A percentile compares a stretch with the other conserved stretches of the same genome.
phyloP scores from a whole-genome alignment of 805 yeast genomes.

The Kuraishia ogatae region DNA sequence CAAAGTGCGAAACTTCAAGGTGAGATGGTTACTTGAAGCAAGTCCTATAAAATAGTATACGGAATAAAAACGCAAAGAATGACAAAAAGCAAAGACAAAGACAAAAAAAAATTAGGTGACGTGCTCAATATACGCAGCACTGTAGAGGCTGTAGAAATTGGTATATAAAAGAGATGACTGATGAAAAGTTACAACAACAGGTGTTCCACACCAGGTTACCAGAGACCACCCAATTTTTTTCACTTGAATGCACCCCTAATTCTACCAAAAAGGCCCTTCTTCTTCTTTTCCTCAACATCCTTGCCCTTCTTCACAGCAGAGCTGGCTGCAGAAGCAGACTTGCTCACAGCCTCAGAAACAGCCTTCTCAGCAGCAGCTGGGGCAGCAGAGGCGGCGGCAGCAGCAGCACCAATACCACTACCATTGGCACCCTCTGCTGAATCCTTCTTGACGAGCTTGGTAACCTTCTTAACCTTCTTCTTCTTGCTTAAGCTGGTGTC shows the following conservation, averaged over 20 bases:
- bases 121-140: not conserved
- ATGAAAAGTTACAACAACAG: not conserved
- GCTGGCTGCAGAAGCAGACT: conserved; percentile 7
- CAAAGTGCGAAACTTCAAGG: not conserved
- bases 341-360: conserved; percentile 8
- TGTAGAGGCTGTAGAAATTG: not conserved
- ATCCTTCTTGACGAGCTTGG: conserved; percentile 20
- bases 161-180: conserved; percentile 1
- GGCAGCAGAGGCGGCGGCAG: conserved; percentile 5
- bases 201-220: not conserved
- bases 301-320: conserved; percentile 11
- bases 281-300: conserved; percentile 21
- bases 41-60: conserved; percentile 2
- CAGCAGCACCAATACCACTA: conserved; percentile 5
- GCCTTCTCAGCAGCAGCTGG: conserved; percentile 5
- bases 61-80: not conserved
- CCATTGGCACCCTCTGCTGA: conserved; percentile 6
- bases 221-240: not conserved
- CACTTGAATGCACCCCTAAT: conserved; percentile 29
- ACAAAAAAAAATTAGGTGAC: not conserved
- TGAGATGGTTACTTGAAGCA: not conserved
- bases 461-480: conserved; percentile 23
- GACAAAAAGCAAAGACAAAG: conserved; percentile 1
- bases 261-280: conserved; percentile 32
- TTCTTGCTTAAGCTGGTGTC: conserved; percentile 7